Evolutionary conservation across 2,329 filamentous ascomycete genomes (phyloP).

Genomic region (Aspergillus fumigatiaffinis): DNA sequence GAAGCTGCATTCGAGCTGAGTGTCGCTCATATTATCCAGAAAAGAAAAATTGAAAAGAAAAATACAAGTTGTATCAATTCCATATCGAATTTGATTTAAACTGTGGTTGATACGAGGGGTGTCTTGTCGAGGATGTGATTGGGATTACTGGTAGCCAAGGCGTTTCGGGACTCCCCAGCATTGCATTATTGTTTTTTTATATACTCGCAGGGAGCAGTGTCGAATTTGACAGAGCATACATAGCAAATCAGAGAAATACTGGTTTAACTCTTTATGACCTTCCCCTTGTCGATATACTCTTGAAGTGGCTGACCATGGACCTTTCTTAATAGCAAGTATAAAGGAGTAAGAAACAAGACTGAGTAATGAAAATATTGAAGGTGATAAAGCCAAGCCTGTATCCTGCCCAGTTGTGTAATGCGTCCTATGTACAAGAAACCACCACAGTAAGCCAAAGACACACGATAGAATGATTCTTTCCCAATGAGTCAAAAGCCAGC

Average conservation of each 20-base stretch:
- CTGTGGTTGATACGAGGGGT: not conserved
- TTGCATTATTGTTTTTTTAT: not conserved
- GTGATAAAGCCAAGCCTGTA: not conserved
- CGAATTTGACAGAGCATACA: not conserved
- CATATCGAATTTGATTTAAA: not conserved
- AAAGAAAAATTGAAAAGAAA: not conserved
- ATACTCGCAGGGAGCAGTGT: not conserved
- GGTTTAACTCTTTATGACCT: not conserved
- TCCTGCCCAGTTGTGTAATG: not conserved
- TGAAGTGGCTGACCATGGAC: too few species aligned
- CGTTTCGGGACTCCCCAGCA: constrained; percentile 3
- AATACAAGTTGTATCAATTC: not conserved
- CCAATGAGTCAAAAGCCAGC: constrained; percentile 5
- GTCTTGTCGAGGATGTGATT: not conserved
- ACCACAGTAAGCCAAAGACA: not conserved
- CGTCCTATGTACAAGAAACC: constrained; percentile 4
- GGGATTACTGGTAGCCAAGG: not conserved
- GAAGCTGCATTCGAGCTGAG: constrained; percentile 69
- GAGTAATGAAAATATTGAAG: not conserved
- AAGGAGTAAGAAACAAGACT: too few species aligned
- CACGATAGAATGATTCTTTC: not conserved
- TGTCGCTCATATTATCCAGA: not conserved
- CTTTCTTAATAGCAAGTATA: not conserved
- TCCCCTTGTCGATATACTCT: too few species aligned
- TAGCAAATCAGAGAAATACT: not conserved